Percentiles rank a stretch among this genome's conserved stretches.
These are phyloP conservation scores for Betula pendula DNA, from an alignment of 306 rosid genomes.

Conservation along the genomic window DNA sequence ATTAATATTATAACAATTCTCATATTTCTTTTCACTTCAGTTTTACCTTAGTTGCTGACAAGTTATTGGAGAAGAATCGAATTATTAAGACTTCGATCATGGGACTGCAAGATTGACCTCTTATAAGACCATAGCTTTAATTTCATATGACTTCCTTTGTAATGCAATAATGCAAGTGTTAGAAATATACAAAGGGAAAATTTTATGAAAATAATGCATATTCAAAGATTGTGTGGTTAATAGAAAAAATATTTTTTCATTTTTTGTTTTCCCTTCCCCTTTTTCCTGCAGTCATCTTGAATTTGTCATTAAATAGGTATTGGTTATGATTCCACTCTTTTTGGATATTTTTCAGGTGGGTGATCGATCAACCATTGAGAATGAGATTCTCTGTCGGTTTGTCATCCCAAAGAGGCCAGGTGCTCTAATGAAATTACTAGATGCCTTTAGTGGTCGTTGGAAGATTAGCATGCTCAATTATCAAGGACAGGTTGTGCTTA, in stretches of 20 bases:
- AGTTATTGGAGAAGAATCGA: too few relatives aligned
- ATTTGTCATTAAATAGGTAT: not conserved
- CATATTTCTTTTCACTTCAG: too few relatives aligned
- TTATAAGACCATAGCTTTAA: not conserved
- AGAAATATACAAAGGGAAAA: not conserved
- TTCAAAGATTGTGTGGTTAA: not conserved
- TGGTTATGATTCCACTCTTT: not conserved
- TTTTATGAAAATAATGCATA: not conserved
- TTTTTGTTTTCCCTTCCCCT: not conserved
- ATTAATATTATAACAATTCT: too few relatives aligned
- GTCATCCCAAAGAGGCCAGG: constrained; percentile 57
- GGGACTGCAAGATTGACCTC: too few relatives aligned
- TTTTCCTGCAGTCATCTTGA: not conserved
- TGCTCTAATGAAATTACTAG: constrained; percentile 53
- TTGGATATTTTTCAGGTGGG: constrained; percentile 38
- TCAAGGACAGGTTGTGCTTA: constrained; percentile 39
- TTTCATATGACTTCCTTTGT: not conserved
- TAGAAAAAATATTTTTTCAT: too few relatives aligned
- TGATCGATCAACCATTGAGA: constrained; percentile 36
- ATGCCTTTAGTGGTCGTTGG: constrained; percentile 52
- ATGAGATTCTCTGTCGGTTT: constrained; percentile 52
- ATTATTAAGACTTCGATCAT: too few relatives aligned
- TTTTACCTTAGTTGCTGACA: too few relatives aligned
- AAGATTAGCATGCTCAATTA: constrained; percentile 54
- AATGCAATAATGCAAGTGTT: not conserved